Percentiles rank a stretch among this genome's conserved stretches.
Conservation (phyloP, 2,329 filamentous ascomycete species). For the Sclerotinia nivalis region DNA sequence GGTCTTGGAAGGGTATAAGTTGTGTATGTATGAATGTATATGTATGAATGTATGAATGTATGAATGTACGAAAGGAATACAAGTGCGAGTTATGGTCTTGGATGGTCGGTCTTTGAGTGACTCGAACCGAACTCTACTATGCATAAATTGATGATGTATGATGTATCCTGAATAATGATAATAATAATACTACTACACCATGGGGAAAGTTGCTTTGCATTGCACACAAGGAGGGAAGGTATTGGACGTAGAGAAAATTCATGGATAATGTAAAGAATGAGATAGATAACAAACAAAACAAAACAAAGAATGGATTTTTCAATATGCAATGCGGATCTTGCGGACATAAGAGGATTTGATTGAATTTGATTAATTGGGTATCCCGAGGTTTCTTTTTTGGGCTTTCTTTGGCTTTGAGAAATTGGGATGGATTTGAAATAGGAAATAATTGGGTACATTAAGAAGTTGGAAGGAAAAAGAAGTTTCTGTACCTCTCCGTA, state of each 20-base stretch:
- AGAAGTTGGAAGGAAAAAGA: not conserved
- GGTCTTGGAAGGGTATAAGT: slow-evolving; percentile 3
- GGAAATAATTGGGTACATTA: not conserved
- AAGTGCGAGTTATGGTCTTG: not conserved
- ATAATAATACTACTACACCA: not conserved
- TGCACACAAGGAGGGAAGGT: no score
- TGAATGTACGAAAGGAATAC: slow-evolving; percentile 1
- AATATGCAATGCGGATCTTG: not conserved
- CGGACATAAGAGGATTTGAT: slow-evolving; percentile 3
- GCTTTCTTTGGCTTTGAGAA: not conserved
- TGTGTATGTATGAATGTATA: not conserved
- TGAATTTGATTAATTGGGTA: slow-evolving; percentile 7
- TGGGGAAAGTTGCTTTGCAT: no score
- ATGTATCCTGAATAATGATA: slow-evolving; percentile 4
- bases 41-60: not conserved
- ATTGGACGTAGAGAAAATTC: no score
- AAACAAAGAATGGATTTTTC: not conserved
- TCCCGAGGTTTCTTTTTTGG: slow-evolving; percentile 1
- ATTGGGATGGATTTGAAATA: not conserved
- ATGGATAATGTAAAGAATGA: not conserved
- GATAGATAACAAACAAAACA: not conserved
- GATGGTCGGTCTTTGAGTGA: not conserved
- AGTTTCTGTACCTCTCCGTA: not conserved
- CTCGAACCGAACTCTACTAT: not conserved
- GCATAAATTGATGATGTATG: slow-evolving; percentile 12